Evolutionary conservation across 768 basidiomycete genomes (phyloP), one percentile per base, ranked within the genome.

Genomic region (Hericium rajendrae): DNA sequence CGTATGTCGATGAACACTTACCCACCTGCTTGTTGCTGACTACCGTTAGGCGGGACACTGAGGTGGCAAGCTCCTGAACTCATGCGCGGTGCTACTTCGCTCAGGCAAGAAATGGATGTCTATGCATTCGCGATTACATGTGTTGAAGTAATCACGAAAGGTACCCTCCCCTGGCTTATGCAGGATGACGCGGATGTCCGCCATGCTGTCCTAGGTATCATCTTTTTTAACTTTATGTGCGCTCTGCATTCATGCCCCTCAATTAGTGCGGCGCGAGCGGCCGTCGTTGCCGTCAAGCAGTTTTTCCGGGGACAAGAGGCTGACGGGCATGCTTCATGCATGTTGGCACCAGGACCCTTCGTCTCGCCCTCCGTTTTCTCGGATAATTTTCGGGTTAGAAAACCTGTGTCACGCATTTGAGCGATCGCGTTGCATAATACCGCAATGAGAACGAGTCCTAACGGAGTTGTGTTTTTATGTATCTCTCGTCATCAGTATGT

Each of bases 1-100:
- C 70, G 71, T 70, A 58, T 8, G 69, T 66, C 20, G 6, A n/a
- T 15, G 20, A 49, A 11, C 48, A 71, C 9, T 38, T 53, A 26
- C 54, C 13, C 15, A 24, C 46, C 18, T 28, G 58, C 20, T 53
- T 24, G 16, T 15, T 48, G 26, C 18, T 16, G 48, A 60, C 24
- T 38, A 18, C 48, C 22, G 53, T 2, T 54, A 84, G 82, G 76
- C 64, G 91, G 68, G 4, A 67, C 69, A 0, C 66, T 86, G 51
- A 75, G 85, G 37, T 91, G 88, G 87, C 81, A 80, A 61, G 80
- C 83, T 4, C 88, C 88, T 0, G 86, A 89, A 65, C 69, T 87
- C 49, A 72, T 87, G 20, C 83, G 81, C 20, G 49, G 49, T 2
- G 64, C 70, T 6, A 69, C 71, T 10, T 67, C 67, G 22, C 67